Evolutionary conservation across 345 rosid genomes (phyloP), one percentile per base, ranked within the genome.

Genomic region (Toxicodendron radicans): DNA sequence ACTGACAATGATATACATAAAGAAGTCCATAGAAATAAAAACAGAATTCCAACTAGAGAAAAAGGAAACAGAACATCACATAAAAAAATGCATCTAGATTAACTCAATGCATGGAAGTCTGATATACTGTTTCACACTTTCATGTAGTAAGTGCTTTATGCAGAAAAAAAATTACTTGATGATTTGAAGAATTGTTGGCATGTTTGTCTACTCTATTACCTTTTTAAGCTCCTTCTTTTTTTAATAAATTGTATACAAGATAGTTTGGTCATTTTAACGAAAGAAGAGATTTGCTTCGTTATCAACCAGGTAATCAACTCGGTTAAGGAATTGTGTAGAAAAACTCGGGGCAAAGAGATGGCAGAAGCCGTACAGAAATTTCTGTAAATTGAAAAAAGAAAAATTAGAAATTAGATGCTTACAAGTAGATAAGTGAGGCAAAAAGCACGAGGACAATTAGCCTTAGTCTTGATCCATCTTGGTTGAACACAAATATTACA

Each of bases 391-490:
- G 12, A 23, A 43, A 30, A 71, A 3, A 43, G 30, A 71, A 3
- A 5, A 57, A 20, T 18, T 64, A 46, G 68, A 74, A 33, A 38
- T 72, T 10, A 4, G 77, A 78, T 66, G 83, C 97, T 92, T 89
- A 93, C 99, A 93, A 80, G 84, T 96, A 96, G 53, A 96, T 84
- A 57, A 93, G 83, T 43, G 87, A 89, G 48, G 99, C 99, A 20
- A 90, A 86, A 77, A 96, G 76, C 76, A 96, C 92, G 24, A 96
- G 97, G 77, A 87, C 90, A 68, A 87, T 83, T 7, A 93, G 91
- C 83, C 97, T 88, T 80, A 89, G 95, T 76, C 97, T 92, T 0
- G 99, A 96, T 72, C 99, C 99, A 81, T 93, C 99, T 88, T 92
- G 99, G 87, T 92, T 89, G 89, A 96, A 88, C 85, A 96, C 58